Conservation (phyloP, 169 alveolate genomes). For the Cyclospora cayetanensis region DNA sequence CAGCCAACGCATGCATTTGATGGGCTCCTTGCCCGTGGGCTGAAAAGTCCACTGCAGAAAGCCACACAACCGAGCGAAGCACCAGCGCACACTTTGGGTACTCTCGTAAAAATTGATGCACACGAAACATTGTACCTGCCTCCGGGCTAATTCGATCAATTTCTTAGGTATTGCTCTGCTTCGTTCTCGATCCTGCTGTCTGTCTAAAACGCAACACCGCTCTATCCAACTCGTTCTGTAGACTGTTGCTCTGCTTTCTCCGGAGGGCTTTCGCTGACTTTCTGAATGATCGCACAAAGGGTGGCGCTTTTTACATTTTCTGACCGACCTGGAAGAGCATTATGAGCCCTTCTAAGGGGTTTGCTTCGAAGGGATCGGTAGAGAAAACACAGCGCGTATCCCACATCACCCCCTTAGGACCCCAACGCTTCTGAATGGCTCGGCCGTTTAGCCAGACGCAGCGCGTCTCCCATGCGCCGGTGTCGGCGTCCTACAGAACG, state of each 20-base stretch:
- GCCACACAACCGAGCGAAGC: neutral
- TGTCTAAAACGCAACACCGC: too few relatives aligned
- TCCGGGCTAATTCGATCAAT: too few relatives aligned
- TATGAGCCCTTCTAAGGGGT: neutral
- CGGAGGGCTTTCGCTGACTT: too few relatives aligned
- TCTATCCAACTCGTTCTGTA: too few relatives aligned
- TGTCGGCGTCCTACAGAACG: slow-evolving; percentile 65
- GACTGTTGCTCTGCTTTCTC: too few relatives aligned
- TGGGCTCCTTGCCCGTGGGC: slow-evolving; percentile 57
- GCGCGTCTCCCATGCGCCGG: slow-evolving; percentile 53
- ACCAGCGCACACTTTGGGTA: too few relatives aligned
- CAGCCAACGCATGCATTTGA: slow-evolving; percentile 65
- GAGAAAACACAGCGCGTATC: slow-evolving; percentile 51
- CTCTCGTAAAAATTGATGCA: too few relatives aligned
- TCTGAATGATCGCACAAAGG: too few relatives aligned
- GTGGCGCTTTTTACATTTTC: too few relatives aligned
- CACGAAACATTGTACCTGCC: too few relatives aligned
- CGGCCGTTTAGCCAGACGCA: slow-evolving; percentile 61
- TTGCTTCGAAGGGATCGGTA: neutral
- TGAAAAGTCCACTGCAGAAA: slow-evolving; percentile 57
- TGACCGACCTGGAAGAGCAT: slow-evolving; percentile 48
- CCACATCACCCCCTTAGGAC: slow-evolving; percentile 41
- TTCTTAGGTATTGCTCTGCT: too few relatives aligned
- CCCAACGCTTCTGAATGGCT: slow-evolving; percentile 52
- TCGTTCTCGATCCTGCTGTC: too few relatives aligned